Conservation (phyloP, 2,329 filamentous ascomycete species). For the Aspergillus ochraceus region DNA sequence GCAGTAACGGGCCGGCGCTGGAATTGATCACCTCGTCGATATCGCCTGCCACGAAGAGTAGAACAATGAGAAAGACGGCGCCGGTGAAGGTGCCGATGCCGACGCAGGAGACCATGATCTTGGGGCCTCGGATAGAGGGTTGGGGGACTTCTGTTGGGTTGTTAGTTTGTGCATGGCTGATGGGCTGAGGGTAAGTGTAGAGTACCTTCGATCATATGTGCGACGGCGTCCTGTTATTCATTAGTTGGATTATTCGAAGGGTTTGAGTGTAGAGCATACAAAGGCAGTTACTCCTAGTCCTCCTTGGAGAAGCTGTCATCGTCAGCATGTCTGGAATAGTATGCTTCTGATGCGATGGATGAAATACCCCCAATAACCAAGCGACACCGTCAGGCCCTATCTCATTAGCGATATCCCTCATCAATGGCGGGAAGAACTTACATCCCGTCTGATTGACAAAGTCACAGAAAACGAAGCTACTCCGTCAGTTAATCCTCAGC, state of each 20-base stretch:
- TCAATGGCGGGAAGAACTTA: slow-evolving; percentile 8
- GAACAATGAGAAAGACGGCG: slow-evolving; percentile 60
- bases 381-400: slow-evolving; percentile 60
- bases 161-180: neutral
- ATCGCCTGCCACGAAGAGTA: slow-evolving; percentile 64
- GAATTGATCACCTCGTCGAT: slow-evolving; percentile 57
- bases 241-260: slow-evolving; percentile 2
- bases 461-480: slow-evolving; percentile 55
- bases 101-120: slow-evolving; percentile 65
- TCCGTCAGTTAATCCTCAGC: neutral
- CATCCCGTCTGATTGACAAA: slow-evolving; percentile 70
- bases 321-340: slow-evolving; percentile 8
- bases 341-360: neutral
- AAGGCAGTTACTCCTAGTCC: slow-evolving; percentile 54
- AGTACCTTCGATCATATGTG: slow-evolving; percentile 46
- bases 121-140: slow-evolving; percentile 56
- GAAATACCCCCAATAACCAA: slow-evolving; percentile 41
- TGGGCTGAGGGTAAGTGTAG: neutral
- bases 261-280: slow-evolving; percentile 28
- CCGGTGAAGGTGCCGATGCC: slow-evolving; percentile 63
- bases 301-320: slow-evolving; percentile 43
- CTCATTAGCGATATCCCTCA: slow-evolving; percentile 11
- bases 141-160: slow-evolving; percentile 36
- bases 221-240: slow-evolving; percentile 31
- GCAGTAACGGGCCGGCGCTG: slow-evolving; percentile 57